Conservation (phyloP, 106 monocot genomes). For the Iris macrosiphon region DNA sequence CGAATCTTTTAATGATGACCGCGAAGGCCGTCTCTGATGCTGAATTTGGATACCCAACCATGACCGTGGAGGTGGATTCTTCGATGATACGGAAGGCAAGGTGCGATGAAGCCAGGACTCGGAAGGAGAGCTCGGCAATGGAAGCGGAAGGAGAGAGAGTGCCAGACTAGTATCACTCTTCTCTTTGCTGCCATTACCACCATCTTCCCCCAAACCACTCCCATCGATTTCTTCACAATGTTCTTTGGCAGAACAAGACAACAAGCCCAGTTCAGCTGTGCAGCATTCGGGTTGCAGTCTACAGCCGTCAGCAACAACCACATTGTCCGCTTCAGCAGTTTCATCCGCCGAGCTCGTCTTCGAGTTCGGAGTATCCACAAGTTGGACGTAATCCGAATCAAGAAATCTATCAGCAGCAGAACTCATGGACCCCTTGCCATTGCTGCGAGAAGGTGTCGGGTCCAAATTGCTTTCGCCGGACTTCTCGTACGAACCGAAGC, state of each 20-base stretch:
- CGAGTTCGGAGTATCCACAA: slow-evolving; percentile 17
- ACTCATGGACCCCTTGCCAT: slow-evolving; percentile 1
- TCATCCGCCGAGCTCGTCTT: slow-evolving; percentile 27
- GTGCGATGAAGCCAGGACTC: slow-evolving; percentile 78
- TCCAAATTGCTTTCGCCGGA: neutral
- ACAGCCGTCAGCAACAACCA: slow-evolving; percentile 3
- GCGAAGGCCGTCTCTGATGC: slow-evolving; percentile 21
- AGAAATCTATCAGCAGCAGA: slow-evolving; percentile 30
- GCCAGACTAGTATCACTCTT: neutral
- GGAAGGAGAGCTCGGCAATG: slow-evolving; percentile 55
- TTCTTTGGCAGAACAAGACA: too few species aligned
- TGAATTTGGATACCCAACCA: slow-evolving; percentile 37
- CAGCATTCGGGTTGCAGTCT: neutral
- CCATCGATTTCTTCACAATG: neutral
- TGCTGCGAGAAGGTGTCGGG: neutral
- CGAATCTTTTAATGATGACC: slow-evolving; percentile 3
- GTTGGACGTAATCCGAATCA: slow-evolving; percentile 22
- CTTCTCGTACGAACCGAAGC: neutral
- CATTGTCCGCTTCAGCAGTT: slow-evolving; percentile 8
- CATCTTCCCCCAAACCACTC: neutral
- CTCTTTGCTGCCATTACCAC: neutral
- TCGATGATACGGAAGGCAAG: slow-evolving; percentile 59
- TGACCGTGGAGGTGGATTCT: slow-evolving; percentile 24
- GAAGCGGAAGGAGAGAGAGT: slow-evolving; percentile 26
- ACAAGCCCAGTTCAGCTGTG: too few species aligned